These are phyloP conservation scores for Solanum dulcamara DNA, from an alignment of 257 asterid species.

Conservation along the genomic window DNA sequence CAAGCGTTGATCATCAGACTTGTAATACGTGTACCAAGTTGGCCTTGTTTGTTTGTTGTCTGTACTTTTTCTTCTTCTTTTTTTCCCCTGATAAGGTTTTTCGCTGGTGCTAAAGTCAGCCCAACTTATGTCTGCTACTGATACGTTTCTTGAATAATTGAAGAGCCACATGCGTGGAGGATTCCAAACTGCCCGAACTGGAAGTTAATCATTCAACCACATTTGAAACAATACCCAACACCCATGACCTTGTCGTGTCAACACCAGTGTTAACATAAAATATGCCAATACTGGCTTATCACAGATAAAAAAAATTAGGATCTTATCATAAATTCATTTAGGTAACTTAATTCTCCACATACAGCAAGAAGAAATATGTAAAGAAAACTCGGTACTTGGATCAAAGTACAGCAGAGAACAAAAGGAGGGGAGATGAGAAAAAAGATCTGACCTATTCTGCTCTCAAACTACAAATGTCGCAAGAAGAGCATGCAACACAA, in stretches of 20 bases:
- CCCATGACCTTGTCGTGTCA: background rate
- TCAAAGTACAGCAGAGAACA: background rate
- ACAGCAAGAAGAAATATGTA: background rate
- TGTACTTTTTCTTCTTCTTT: background rate
- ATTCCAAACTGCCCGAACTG: background rate
- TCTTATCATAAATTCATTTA: background rate
- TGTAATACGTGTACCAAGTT: background rate
- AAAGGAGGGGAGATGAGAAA: background rate
- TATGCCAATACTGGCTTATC: background rate
- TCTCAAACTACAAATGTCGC: slow-evolving; percentile 69
- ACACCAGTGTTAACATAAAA: background rate
- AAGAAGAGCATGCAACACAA: slow-evolving; percentile 69
- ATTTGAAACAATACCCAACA: background rate
- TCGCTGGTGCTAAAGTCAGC: background rate
- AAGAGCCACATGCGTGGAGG: background rate
- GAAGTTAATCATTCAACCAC: background rate
- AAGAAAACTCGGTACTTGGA: background rate
- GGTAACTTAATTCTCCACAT: background rate
- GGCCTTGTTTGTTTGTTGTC: background rate
- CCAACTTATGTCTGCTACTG: background rate
- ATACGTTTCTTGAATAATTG: background rate
- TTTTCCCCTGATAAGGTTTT: background rate
- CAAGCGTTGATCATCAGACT: background rate
- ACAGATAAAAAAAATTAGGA: background rate
- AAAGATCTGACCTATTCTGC: slow-evolving; percentile 17